Evolutionary conservation across 1,139 yeast species (phyloP), one percentile per base, ranked within the genome.

Genomic region (Taphrina wiesneri): DNA sequence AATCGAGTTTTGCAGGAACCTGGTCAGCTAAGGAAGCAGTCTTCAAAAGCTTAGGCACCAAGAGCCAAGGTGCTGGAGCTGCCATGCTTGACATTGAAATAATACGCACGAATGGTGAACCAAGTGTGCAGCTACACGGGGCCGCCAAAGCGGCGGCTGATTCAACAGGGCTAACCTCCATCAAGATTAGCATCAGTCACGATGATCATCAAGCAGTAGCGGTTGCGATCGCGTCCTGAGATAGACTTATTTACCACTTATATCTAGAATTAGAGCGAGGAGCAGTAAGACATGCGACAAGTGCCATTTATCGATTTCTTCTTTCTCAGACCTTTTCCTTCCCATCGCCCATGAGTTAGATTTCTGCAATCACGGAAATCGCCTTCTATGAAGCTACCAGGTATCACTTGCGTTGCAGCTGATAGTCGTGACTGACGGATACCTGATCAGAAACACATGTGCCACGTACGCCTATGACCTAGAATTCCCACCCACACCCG

Each of bases 11-110:
- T 78, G 92, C 99, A 43, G 99, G 99, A 65, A 88, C 96, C 61
- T 93, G 99, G 99, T 90, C 97, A 53, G 99, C 99, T 65, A 93
- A 93, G 80, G 99, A 93, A 80, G 99, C 99, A 46, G 97, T 91
- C 51, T 93, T 93, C 86, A 93, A 93, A 82, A 90, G 97, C 23
- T 82, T 93, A 74, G 93, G 96, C 70, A 96, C 90, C 70, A 83
- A 85, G 74, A 87, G 96, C 54, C 84, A 86, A 77, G 99, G 99
- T 70, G 97, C 92, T 21, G 99, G 98, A 70, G 98, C 99, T 65
- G 82, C 96, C 59, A 83, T 93, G 80, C 83, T 84, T 77, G 97
- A 91, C 70, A 93, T 93, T 77, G 98, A 92, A 80, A 89, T 93
- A 74, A 74, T 81, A 26, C 87, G 96, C 73, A 88, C 85, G 72